Evolutionary conservation across 2,329 filamentous ascomycete species (phyloP).

Genomic region (Neopestalotiopsis sp.): DNA sequence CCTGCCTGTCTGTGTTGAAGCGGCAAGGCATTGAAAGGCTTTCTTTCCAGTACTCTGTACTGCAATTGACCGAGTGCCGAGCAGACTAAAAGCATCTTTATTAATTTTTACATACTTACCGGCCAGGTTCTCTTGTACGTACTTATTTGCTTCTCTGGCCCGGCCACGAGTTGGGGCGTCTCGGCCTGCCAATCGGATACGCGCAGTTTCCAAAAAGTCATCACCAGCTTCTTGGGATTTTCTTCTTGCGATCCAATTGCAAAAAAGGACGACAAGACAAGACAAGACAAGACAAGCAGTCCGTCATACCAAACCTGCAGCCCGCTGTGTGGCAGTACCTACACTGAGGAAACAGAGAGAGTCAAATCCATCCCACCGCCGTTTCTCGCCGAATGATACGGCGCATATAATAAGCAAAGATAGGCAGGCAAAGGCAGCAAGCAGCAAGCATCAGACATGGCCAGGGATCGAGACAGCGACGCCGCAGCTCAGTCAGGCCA

Average conservation of each 20-base stretch:
- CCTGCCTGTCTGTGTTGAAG: neutral
- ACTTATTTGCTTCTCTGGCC: neutral
- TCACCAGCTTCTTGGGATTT: neutral
- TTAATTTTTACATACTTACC: neutral
- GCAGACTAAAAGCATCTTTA: neutral
- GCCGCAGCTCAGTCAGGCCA: slow-evolving; percentile 39
- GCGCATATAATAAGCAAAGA: slow-evolving; percentile 3
- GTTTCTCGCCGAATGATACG: neutral
- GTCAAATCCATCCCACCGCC: slow-evolving; percentile 1
- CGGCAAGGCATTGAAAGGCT: neutral
- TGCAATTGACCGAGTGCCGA: neutral
- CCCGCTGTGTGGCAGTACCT: neutral
- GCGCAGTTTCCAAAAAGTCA: neutral
- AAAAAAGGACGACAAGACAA: neutral
- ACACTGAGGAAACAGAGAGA: neutral
- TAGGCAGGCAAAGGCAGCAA: neutral
- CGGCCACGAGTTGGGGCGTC: neutral
- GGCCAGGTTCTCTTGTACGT: neutral
- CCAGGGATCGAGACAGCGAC: slow-evolving; percentile 50
- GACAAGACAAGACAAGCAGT: neutral
- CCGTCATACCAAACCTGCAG: neutral
- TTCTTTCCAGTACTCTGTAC: neutral
- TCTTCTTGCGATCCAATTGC: neutral
- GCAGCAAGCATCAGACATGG: slow-evolving; percentile 25
- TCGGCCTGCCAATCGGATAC: neutral